Evolutionary conservation across 2,329 filamentous ascomycete species (phyloP), one percentile per base, ranked within the genome.

Genomic region (Cladorrhinum sp.): DNA sequence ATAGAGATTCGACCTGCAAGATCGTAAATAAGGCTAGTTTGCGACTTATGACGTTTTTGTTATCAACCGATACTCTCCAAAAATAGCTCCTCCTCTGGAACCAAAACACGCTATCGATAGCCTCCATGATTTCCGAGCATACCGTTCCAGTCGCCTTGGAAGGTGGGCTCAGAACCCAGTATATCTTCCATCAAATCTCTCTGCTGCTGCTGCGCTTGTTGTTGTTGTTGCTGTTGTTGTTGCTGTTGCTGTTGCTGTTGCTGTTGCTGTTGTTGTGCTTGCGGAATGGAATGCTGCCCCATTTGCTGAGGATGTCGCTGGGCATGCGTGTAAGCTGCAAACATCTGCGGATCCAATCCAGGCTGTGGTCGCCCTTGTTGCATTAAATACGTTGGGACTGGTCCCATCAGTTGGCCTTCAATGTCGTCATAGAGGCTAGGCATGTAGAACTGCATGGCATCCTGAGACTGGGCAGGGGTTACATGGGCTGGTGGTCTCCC

Each of bases 361-460:
- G 74, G 71, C 53, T 78, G 76, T 18, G 27, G n/a, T 45, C 51
- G 52, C 3, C 71, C 70, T 50, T 79, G 75, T 23, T 75, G 70
- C 74, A 89, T 83, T 66, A 92, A 78, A 69, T 91, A 93, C 38
- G 88, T 85, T 16, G 89, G 88, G 38, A 91, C 79, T 1, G 88
- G 85, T 0, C 85, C 87, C 60, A 91, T 85, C 12, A 92, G 78
- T 64, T 92, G 88, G 18, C 88, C 89, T 68, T 92, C 89, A 55
- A 90, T 83, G 57, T 89, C 87, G 64, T 88, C 86, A 63, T 83
- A 81, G 4, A 81, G 72, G 20, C 76, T 77, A 2, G 80, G 77
- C 62, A 84, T 77, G 71, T 81, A 84, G 64, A 83, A 83, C 52
- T 78, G 76, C 60, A 77, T 73, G 32, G 70, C 64, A 24, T 76